A percentile compares a stretch with the other conserved stretches of the same genome.
These are phyloP conservation scores for Przewalskia tangutica DNA, from an alignment of 257 asterid species.

Conservation along the genomic window DNA sequence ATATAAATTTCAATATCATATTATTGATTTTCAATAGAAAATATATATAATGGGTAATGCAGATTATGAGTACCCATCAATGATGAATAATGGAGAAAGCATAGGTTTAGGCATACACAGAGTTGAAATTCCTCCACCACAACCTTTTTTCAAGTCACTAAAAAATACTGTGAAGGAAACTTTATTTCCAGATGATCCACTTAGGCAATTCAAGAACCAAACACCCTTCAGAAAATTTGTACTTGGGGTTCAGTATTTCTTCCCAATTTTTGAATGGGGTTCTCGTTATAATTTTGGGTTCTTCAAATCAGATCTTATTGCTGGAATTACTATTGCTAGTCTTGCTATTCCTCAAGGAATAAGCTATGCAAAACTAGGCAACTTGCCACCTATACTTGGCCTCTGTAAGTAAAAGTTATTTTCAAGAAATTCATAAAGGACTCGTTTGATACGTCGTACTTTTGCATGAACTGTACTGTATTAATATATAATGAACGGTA, in stretches of 20 bases:
- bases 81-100: slow-evolving; percentile 6
- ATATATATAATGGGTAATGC: slow-evolving; percentile 37
- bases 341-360: slow-evolving; percentile 99
- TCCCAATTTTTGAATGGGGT: slow-evolving; percentile 91
- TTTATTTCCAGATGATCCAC: slow-evolving; percentile 86
- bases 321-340: slow-evolving; percentile 96
- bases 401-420: slow-evolving; percentile 42
- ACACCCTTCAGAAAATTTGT: slow-evolving; percentile 28
- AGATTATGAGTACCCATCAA: slow-evolving; percentile 28
- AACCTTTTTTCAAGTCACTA: slow-evolving; percentile 49
- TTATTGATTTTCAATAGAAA: background rate
- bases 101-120: slow-evolving; percentile 14
- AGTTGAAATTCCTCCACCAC: slow-evolving; percentile 67
- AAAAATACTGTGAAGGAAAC: slow-evolving; percentile 69
- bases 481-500: no score
- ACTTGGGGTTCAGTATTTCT: slow-evolving; percentile 62
- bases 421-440: no score
- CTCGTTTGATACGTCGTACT: no score
- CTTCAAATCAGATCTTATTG: slow-evolving; percentile 64
- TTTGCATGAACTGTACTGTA: no score
- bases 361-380: slow-evolving; percentile 86
- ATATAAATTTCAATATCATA: background rate
- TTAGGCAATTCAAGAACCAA: slow-evolving; percentile 85
- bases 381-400: slow-evolving; percentile 89
- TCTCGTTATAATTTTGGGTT: slow-evolving; percentile 45